Evolutionary conservation across 352 stramenopile genomes (phyloP).

Genomic region (Pythium sukuiense): DNA sequence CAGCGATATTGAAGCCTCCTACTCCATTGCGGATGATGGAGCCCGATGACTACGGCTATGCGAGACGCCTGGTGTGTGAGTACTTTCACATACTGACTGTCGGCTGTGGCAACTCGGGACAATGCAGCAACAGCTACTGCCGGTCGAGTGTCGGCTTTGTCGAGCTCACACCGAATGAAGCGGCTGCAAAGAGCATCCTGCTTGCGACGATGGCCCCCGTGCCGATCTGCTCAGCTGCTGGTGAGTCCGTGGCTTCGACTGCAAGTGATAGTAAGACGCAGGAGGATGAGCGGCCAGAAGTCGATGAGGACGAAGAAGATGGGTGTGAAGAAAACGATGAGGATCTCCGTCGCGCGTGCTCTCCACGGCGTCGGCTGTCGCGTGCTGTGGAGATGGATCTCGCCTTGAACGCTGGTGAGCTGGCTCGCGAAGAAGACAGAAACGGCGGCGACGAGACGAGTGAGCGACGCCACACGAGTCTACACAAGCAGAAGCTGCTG

Average conservation of each 20-base stretch:
- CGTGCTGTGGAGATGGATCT: slow-evolving; percentile 52
- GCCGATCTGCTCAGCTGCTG: slow-evolving; percentile 29
- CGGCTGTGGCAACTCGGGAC: slow-evolving; percentile 32
- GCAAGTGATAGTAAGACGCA: not conserved
- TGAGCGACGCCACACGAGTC: slow-evolving; percentile 37
- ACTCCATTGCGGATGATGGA: not conserved
- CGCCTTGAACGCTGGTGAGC: slow-evolving; percentile 33
- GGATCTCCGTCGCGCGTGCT: slow-evolving; percentile 16
- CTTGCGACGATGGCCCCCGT: slow-evolving; percentile 43
- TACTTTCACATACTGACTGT: slow-evolving; percentile 69
- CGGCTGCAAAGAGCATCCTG: slow-evolving; percentile 50
- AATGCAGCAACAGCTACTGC: slow-evolving; percentile 46
- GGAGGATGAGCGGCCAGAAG: slow-evolving; percentile 26
- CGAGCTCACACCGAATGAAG: slow-evolving; percentile 37
- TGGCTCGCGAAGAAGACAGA: slow-evolving; percentile 7
- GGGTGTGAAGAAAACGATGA: slow-evolving; percentile 19
- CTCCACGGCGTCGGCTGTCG: slow-evolving; percentile 51
- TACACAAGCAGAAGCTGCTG: slow-evolving; percentile 69
- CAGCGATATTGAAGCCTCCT: not conserved
- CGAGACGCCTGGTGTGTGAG: slow-evolving; percentile 47
- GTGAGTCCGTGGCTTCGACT: not conserved
- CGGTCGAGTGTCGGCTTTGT: slow-evolving; percentile 29
- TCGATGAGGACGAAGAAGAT: slow-evolving; percentile 26
- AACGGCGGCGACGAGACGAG: not conserved
- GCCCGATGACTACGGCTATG: slow-evolving; percentile 38